Percentiles rank a stretch among this genome's conserved stretches.
Conservation (phyloP, 2,329 filamentous ascomycete genomes). For the Daldinia sp. region DNA sequence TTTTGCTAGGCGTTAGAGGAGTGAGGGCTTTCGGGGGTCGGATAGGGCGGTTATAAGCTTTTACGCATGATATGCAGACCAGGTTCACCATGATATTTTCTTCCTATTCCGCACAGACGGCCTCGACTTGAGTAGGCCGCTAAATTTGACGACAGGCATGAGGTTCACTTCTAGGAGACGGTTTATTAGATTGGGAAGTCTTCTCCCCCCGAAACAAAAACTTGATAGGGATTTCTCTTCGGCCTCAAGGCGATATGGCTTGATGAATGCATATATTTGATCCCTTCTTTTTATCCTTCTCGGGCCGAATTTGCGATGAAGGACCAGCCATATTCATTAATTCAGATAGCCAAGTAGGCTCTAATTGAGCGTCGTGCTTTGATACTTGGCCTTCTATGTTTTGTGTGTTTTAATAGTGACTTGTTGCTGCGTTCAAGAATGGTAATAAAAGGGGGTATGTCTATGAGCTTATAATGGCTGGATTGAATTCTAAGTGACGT, state of each 20-base stretch:
- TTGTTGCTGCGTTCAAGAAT: neutral
- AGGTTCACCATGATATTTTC: conserved; percentile 19
- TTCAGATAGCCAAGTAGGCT: conserved; percentile 40
- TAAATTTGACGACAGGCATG: conserved; percentile 30
- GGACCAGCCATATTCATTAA: conserved; percentile 20
- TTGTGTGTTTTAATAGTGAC: neutral
- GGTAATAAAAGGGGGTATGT: neutral
- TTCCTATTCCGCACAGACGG: neutral
- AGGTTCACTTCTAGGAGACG: conserved; percentile 10
- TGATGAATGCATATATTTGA: conserved; percentile 21
- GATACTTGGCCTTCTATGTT: neutral
- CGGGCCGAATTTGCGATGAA: conserved; percentile 7
- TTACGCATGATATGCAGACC: conserved; percentile 30
- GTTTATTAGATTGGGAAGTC: conserved; percentile 31
- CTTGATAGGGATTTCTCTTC: conserved; percentile 19
- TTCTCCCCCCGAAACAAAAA: conserved; percentile 13
- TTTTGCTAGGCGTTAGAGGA: conserved; percentile 25
- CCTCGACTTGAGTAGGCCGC: neutral
- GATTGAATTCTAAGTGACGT: neutral
- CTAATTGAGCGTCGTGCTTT: conserved; percentile 31
- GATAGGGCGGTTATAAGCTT: conserved; percentile 23
- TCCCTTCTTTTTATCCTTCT: neutral
- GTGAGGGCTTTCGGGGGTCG: conserved; percentile 3
- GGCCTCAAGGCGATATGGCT: conserved; percentile 17
- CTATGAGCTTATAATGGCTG: neutral